Base-by-base conservation (phyloP, 2,329 filamentous ascomycete species). In the Dothideomycetes sp. region DNA sequence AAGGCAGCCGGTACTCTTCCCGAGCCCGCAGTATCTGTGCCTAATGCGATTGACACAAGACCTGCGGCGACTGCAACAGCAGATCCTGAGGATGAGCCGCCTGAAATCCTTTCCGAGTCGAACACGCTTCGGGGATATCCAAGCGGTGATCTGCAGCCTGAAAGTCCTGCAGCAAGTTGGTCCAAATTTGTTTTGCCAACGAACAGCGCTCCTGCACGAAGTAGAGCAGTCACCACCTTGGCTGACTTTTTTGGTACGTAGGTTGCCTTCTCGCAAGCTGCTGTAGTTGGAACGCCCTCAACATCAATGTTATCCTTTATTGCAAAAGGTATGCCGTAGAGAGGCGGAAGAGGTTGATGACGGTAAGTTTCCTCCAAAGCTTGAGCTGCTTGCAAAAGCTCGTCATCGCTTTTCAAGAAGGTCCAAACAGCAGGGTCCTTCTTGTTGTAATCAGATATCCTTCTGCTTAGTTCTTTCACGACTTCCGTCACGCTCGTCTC, bases 121-220 rank as follows among this genome's bases (percentile, higher is more conserved):
- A 64, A 75, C 0, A 74, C 62, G 41, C 71, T 76, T 16, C 69
- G 63, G 1, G 74, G 69, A 15, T 65, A 68, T 2, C 75, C 76
- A 46, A 71, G 77, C 0, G 74, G 72, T 2, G 71, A 76, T 18
- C 74, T 67, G 33, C 70, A 73, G 12, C 75, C 76, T 10, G 69
- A 72, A 3, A 80, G 62, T 1, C 76, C 76, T 1, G 75, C 79
- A 3, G 75, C 76, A 4, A 80, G 63, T 53, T 80, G 75, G 51
- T 80, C 76, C 40, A 80, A 64, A 46, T 78, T 79, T 0, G 69
- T 65, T 52, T 79, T 80, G 23, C 73, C 75, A 3, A 80, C 61
- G 33, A 78, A 71, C 4, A 79, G 61, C 2, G 70, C 74, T 2
- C 74, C 74, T 4, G 70, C 68, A 2, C 57, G 50, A 11, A 66